Percentiles rank a stretch among this genome's conserved stretches.
Conservation (phyloP, 306 rosid species). For the Vigna reflexopilosa region DNA sequence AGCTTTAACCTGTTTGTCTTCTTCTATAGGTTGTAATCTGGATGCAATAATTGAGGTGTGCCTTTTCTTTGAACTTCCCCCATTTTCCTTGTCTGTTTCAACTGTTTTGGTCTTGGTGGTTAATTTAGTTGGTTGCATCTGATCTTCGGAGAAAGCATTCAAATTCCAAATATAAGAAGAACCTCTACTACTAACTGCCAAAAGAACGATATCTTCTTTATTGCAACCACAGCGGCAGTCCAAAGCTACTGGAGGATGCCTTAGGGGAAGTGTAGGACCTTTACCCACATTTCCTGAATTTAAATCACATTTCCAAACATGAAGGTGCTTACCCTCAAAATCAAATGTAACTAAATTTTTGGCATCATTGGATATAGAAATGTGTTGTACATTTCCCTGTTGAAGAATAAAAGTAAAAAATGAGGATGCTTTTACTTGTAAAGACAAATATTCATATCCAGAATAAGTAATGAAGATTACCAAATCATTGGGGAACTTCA, state of each 20-base stretch:
- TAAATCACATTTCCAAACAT: constrained; percentile 65
- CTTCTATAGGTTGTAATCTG: constrained; percentile 51
- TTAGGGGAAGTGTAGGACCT: constrained; percentile 59
- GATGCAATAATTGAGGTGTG: constrained; percentile 50
- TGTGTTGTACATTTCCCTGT: constrained; percentile 47
- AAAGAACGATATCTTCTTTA: constrained; percentile 50
- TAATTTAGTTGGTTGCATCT: constrained; percentile 50
- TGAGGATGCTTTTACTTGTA: constrained; percentile 30
- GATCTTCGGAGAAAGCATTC: constrained; percentile 48
- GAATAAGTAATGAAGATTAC: constrained; percentile 43
- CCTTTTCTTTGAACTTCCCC: constrained; percentile 49
- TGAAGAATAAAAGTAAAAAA: constrained; percentile 36
- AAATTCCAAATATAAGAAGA: constrained; percentile 52
- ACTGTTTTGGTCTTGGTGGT: constrained; percentile 37
- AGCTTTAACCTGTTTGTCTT: constrained; percentile 48
- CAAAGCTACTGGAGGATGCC: constrained; percentile 54
- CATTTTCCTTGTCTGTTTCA: constrained; percentile 46
- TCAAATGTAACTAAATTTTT: constrained; percentile 58
- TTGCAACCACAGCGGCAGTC: constrained; percentile 52
- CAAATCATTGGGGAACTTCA: constrained; percentile 53
- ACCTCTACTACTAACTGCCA: constrained; percentile 55
- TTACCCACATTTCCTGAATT: constrained; percentile 48
- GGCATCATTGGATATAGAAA: constrained; percentile 58
- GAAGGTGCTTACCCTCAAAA: constrained; percentile 54
- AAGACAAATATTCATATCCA: constrained; percentile 35